Evolutionary conservation across 2,329 filamentous ascomycete species (phyloP), one percentile per base, ranked within the genome.

Genomic region (Aureobasidium sp.): DNA sequence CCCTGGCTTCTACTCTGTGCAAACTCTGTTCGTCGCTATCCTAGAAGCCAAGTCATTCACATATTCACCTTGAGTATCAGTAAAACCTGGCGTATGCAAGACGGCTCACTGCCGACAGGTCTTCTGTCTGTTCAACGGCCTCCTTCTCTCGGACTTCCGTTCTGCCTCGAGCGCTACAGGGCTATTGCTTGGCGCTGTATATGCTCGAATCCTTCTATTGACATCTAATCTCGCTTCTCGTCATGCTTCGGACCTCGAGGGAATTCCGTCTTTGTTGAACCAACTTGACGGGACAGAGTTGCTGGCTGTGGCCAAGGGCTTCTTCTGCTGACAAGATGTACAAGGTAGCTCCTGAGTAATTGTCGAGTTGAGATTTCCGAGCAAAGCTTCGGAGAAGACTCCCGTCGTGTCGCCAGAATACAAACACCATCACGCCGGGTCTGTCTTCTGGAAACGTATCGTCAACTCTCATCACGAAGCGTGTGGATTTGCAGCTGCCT

Each of bases 81-180:
- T 24, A 40, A 5, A 27, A 17, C 5, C 33, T 24, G 47, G 17
- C 31, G 19, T n/a, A 42, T 42, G 52, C 52, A 29, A 42, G 52
- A 31, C 52, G 35, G 52, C 31, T 42, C 35, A 57, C 5, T 54
- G 24, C 50, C 50, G 50, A 54, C 50, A 54, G 42, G 50, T 42
- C 11, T 54, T 42, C 39, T 33, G 53, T 44, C 27, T 57, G 9
- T 35, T 35, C 53, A 57, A 57, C 53, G 40, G 39, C 27, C 49
- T 42, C 17, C 22, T 35, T 42, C 35, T 57, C 27, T 37, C 31
- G 49, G 12, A 8, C 35, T 22, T 39, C 49, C 49, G 12, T 24
- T 52, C 19, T 22, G 7, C 31, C 48, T 37, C 49, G 27, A 47
- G 22, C 22, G 22, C 12, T 31, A n/a, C 7, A 48, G 24, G 45